Evolutionary conservation across 371 early-diverging fungal species (phyloP).

Genomic region (Circinella umbellata): DNA sequence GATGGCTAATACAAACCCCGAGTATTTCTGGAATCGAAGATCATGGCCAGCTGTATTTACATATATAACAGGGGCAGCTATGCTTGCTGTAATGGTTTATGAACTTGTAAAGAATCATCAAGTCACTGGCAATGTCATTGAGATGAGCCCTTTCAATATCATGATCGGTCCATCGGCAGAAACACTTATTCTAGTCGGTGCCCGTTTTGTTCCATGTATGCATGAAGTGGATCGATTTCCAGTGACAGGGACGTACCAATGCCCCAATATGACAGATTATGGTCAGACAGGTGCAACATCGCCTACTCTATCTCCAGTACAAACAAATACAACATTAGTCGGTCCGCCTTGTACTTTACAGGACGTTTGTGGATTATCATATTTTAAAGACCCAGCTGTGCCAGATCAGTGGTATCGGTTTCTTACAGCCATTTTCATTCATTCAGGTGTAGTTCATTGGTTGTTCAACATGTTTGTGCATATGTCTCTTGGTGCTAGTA

Average conservation of each 20-base stretch:
- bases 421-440: constrained; percentile 75
- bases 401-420: constrained; percentile 81
- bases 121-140: constrained; percentile 54
- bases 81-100: constrained; percentile 55
- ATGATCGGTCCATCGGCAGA: constrained; percentile 67
- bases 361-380: constrained; percentile 55
- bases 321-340: constrained; percentile 26
- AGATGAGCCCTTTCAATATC: constrained; percentile 59
- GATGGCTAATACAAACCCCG: constrained; percentile 1
- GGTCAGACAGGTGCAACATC: constrained; percentile 11
- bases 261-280: constrained; percentile 15
- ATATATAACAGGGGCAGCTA: constrained; percentile 21
- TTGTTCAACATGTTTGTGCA: constrained; percentile 71
- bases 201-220: constrained; percentile 69
- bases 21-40: neutral
- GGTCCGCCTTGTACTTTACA: constrained; percentile 50
- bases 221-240: constrained; percentile 37
- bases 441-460: constrained; percentile 76
- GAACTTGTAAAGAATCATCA: constrained; percentile 58
- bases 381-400: constrained; percentile 28
- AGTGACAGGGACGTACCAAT: constrained; percentile 6
- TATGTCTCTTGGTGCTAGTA: constrained; percentile 57
- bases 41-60: constrained; percentile 17
- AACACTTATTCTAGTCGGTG: constrained; percentile 58
- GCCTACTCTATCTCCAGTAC: constrained; percentile 8